These are phyloP conservation scores for Anisodus acutangulus DNA, from an alignment of 257 asterid species.

Conservation along the genomic window DNA sequence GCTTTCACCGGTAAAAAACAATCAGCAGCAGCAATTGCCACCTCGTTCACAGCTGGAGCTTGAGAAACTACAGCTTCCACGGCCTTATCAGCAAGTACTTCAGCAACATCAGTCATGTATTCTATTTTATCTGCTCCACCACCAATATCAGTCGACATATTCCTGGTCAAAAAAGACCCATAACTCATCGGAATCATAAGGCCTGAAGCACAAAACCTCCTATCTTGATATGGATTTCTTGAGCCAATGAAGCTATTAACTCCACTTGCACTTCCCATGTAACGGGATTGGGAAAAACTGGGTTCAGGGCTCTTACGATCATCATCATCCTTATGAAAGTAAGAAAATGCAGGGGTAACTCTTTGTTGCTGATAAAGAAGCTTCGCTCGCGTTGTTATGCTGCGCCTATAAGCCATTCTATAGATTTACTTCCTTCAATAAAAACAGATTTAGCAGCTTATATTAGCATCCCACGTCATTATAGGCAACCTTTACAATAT, in stretches of 20 bases:
- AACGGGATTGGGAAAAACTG: constrained; percentile 41
- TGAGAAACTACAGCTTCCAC: constrained; percentile 56
- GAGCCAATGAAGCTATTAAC: constrained; percentile 40
- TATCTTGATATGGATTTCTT: constrained; percentile 41
- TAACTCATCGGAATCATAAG: constrained; percentile 45
- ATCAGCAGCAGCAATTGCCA: constrained; percentile 83
- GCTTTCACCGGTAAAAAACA: constrained; percentile 80
- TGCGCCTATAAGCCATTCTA: constrained; percentile 76
- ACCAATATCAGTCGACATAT: constrained; percentile 62
- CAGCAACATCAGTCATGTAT: constrained; percentile 59
- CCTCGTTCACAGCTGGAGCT: constrained; percentile 66
- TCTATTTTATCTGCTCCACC: constrained; percentile 65
- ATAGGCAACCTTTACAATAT: not conserved
- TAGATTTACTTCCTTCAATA: not conserved
- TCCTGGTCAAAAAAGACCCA: constrained; percentile 52
- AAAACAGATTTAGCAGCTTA: constrained; percentile 16
- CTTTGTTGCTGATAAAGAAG: constrained; percentile 72
- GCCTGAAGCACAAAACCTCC: constrained; percentile 40
- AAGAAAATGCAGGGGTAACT: constrained; percentile 58
- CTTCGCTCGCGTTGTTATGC: constrained; percentile 64
- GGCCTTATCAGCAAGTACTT: constrained; percentile 59
- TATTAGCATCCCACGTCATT: not conserved
- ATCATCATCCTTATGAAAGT: constrained; percentile 46
- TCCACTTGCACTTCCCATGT: constrained; percentile 37
- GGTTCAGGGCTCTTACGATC: constrained; percentile 42